Conservation (phyloP, 2,329 filamentous ascomycete species). For the Ceratocystis ficicola region DNA sequence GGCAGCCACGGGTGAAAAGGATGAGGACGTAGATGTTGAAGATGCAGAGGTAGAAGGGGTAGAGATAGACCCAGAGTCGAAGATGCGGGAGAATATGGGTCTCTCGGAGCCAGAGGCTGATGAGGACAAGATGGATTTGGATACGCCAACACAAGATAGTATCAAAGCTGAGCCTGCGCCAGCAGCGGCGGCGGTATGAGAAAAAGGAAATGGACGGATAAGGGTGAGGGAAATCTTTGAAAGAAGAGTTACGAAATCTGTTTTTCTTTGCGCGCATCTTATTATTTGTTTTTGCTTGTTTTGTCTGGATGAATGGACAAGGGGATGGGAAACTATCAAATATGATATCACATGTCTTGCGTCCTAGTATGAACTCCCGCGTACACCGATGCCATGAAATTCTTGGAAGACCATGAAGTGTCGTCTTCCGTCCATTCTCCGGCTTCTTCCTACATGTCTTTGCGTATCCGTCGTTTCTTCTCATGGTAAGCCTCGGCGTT, state of each 20-base stretch:
- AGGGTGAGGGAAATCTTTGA: background rate
- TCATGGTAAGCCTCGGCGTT: slow-evolving; percentile 31
- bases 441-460: slow-evolving; percentile 9
- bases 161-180: background rate
- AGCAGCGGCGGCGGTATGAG: background rate
- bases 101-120: background rate
- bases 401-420: background rate
- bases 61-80: too few species aligned
- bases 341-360: too few species aligned
- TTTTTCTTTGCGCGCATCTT: too few species aligned
- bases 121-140: slow-evolving; percentile 11
- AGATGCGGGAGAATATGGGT: too few species aligned
- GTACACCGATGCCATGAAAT: too few species aligned
- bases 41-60: background rate
- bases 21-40: slow-evolving; percentile 3
- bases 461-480: slow-evolving; percentile 32
- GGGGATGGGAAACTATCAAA: too few species aligned
- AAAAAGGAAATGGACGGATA: background rate
- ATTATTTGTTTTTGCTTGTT: too few species aligned
- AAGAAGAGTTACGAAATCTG: background rate
- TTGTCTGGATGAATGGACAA: too few species aligned
- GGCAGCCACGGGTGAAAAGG: background rate
- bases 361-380: background rate
- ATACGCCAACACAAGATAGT: background rate
- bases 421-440: too few species aligned